Conservation (phyloP, 768 basidiomycete species). For the Lactarius deliciosus region DNA sequence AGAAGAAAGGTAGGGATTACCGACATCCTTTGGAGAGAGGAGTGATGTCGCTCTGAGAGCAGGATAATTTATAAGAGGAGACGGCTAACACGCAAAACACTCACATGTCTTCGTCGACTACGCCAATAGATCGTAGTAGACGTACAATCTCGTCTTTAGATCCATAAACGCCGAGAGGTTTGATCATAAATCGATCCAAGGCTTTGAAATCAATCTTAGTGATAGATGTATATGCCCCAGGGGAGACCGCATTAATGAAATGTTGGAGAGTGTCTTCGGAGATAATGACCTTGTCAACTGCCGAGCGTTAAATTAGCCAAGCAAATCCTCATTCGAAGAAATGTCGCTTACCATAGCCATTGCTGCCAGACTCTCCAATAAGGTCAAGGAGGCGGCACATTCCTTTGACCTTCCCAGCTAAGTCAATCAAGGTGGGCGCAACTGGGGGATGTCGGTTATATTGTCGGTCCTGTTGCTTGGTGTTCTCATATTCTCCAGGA, state of each 20-base stretch:
- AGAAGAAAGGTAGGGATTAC: slow-evolving; percentile 41
- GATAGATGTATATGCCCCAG: slow-evolving; percentile 52
- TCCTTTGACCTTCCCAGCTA: slow-evolving; percentile 37
- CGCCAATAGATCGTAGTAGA: slow-evolving; percentile 41
- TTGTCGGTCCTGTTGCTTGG: background rate
- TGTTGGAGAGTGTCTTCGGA: slow-evolving; percentile 47
- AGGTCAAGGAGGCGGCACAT: slow-evolving; percentile 56
- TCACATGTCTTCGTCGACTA: slow-evolving; percentile 43
- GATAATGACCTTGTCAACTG: slow-evolving; percentile 65
- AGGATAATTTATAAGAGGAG: background rate
- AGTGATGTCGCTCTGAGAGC: slow-evolving; percentile 30
- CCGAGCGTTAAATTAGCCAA: background rate
- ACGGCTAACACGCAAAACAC: slow-evolving; percentile 28
- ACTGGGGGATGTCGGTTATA: background rate
- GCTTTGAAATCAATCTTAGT: slow-evolving; percentile 56
- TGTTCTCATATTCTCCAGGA: background rate
- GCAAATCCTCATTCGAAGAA: no score
- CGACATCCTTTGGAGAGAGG: slow-evolving; percentile 14
- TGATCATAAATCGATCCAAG: slow-evolving; percentile 47
- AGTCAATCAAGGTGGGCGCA: background rate
- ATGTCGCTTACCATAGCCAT: slow-evolving; percentile 47
- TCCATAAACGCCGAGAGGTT: slow-evolving; percentile 59
- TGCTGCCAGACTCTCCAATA: slow-evolving; percentile 49
- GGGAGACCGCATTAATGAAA: slow-evolving; percentile 49
- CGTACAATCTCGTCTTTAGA: slow-evolving; percentile 49